Evolutionary conservation across 805 yeast genomes (phyloP), one percentile per base, ranked within the genome.

Genomic region (Ogataea allantospora): DNA sequence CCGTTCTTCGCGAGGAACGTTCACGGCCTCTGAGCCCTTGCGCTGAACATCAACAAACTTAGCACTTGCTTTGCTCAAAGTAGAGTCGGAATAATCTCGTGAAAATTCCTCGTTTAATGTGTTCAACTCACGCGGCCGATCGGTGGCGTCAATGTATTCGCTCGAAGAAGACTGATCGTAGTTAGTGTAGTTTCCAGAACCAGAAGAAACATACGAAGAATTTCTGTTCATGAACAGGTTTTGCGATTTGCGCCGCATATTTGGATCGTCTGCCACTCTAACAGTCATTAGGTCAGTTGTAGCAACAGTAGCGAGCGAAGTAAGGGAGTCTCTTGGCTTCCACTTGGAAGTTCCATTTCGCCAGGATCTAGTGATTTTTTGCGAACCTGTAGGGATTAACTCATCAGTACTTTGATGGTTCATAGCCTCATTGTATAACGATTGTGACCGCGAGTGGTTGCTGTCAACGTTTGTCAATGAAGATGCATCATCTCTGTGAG

Each of bases 231-330:
- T 42, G 43, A 55, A 48, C 35, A 53, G 42, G 39, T 57, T 29
- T 44, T 62, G 67, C 24, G 65, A 56, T 35, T 52, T 53, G 43
- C 71, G 68, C 25, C 64, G 63, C 18, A 71, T 54, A 25, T 60
- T 59, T 20, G 64, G 65, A 43, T 80, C 84, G 25, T 82, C 84
- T 3, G 84, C 88, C 27, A 88, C 68, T 53, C 88, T 74, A 25
- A 88, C 87, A 4, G 86, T 83, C 54, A 88, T 72, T 31, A 88
- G 71, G 56, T 87, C 91, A 34, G 82, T 86, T 1, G 96, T 87
- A 21, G 89, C 80, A 22, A 89, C 89, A 0, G 96, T 88, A 18
- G 88, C 88, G 40, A 83, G 53, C 0, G 96, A 85, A 25, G 73
- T 75, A 39, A 77, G 68, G 7, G 95, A 82, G 23, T 75, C 79